Conservation (phyloP, 176 grass and related monocot species). For the Themeda triandra region DNA sequence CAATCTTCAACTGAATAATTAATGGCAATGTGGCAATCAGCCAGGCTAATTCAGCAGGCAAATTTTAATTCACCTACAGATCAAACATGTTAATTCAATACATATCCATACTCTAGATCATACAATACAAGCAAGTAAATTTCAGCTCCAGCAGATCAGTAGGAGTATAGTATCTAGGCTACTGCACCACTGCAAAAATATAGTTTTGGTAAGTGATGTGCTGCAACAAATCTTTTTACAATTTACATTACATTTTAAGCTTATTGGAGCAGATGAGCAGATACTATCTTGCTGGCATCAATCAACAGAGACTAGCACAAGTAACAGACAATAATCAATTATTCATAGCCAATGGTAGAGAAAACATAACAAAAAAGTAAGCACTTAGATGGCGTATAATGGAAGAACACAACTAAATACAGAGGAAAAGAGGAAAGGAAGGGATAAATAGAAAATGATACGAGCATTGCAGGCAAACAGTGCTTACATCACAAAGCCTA, state of each 20-base stretch:
- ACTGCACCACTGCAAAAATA: neutral
- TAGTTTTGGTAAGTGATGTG: neutral
- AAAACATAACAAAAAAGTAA: neutral
- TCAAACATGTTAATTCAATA: neutral
- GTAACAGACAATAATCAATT: neutral
- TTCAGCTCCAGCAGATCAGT: neutral
- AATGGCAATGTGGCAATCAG: neutral
- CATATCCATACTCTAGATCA: neutral
- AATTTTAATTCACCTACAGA: conserved; percentile 1
- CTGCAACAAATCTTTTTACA: neutral
- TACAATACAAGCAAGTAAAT: neutral
- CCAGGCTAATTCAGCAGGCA: conserved; percentile 10
- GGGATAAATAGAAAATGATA: conserved; percentile 11
- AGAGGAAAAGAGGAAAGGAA: neutral
- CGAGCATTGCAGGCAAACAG: conserved; percentile 9
- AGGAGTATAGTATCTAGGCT: neutral
- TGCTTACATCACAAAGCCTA: conserved; percentile 77
- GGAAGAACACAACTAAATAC: neutral
- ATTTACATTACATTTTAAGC: conserved; percentile 5
- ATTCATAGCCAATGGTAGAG: neutral
- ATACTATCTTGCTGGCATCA: neutral
- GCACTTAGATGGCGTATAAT: neutral
- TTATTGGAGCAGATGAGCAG: conserved; percentile 2
- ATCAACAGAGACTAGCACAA: neutral
- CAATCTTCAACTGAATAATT: conserved; percentile 21